Conservation (phyloP, 768 basidiomycete species). For the Terana coerulea region DNA sequence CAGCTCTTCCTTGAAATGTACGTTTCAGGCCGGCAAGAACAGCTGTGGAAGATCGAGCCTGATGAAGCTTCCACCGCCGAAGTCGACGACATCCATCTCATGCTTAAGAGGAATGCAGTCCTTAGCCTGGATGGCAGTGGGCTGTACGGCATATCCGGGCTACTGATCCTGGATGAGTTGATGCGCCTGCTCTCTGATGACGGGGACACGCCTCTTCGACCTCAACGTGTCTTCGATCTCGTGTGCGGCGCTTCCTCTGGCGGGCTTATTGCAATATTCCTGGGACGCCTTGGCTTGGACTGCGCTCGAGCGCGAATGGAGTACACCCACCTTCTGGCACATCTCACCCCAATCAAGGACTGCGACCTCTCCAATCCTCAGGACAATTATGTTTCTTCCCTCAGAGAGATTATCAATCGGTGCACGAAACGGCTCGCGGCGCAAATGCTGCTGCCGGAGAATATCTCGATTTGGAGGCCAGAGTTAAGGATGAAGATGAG, state of each 20-base stretch:
- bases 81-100: not conserved
- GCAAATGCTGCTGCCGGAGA: no score
- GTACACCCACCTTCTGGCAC: not conserved
- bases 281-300: not conserved
- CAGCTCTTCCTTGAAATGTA: not conserved
- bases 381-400: not conserved
- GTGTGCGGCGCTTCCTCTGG: not conserved
- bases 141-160: not conserved
- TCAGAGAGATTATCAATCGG: not conserved
- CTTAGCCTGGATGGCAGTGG: not conserved
- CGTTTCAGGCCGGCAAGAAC: not conserved
- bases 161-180: not conserved
- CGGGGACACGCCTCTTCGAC: not conserved
- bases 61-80: not conserved
- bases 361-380: not conserved
- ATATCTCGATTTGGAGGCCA: no score
- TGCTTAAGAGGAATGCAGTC: not conserved
- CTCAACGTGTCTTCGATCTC: not conserved
- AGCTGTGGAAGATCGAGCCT: not conserved
- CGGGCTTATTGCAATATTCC: not conserved
- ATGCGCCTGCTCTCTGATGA: not conserved
- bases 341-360: not conserved
- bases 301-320: not conserved
- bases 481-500: no score
- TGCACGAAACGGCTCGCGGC: not conserved